Evolutionary conservation across 1,284 basidiomycete species (phyloP).

Genomic region (Ganoderma lingzhi): DNA sequence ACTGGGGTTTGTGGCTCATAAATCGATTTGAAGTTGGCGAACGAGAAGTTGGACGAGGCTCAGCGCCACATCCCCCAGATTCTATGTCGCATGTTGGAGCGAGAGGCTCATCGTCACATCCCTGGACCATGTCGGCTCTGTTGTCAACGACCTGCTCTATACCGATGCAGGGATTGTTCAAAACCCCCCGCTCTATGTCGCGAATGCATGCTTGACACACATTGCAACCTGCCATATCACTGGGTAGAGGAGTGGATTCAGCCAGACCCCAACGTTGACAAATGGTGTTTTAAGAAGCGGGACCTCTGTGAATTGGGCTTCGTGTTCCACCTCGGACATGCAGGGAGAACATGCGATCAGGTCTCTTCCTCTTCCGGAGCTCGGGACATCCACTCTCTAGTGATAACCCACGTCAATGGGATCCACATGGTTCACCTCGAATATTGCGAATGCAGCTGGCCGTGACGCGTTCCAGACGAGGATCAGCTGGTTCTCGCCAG

Average conservation of each 20-base stretch:
- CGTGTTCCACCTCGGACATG: not conserved
- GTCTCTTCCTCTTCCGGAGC: not conserved
- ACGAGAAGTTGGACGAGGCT: not conserved
- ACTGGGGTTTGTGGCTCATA: too few species aligned
- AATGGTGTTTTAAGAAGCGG: not conserved
- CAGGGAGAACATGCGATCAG: not conserved
- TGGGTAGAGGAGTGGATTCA: not conserved
- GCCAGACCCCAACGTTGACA: not conserved
- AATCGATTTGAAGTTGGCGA: too few species aligned
- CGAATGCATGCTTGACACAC: not conserved
- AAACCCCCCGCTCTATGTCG: not conserved
- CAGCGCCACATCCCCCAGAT: not conserved
- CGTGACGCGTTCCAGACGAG: not conserved
- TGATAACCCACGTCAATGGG: too few species aligned
- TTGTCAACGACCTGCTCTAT: not conserved
- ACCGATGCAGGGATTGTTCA: not conserved
- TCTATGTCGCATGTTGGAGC: not conserved
- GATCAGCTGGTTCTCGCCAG: not conserved
- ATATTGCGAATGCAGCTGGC: not conserved
- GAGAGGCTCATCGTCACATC: not conserved
- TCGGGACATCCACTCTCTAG: not conserved
- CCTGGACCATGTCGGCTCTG: not conserved
- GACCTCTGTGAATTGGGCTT: not conserved
- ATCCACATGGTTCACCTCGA: not conserved
- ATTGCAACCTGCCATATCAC: not conserved